These are phyloP conservation scores for Brassica incana DNA, from an alignment of 345 rosid species.

Conservation along the genomic window DNA sequence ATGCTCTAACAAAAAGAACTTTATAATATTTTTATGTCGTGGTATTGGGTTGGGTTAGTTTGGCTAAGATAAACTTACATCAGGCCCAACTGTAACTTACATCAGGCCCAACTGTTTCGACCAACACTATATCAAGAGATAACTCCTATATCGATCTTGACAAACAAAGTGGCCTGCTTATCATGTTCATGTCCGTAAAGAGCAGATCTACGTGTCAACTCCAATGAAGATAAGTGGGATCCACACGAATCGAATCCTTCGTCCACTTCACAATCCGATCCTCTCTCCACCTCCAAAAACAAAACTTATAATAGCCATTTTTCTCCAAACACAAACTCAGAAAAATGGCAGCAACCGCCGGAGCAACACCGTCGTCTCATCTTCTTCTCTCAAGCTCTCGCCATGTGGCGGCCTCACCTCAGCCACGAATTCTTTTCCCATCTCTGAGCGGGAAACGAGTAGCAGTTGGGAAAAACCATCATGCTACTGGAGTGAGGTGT, in stretches of 20 bases:
- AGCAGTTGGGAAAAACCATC: neutral
- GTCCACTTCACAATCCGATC: conserved; percentile 64
- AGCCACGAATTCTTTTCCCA: conserved; percentile 51
- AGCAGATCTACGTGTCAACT: neutral
- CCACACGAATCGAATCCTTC: conserved; percentile 48
- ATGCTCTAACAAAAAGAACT: neutral
- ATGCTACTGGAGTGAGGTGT: conserved; percentile 34
- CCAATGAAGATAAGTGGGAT: conserved; percentile 66
- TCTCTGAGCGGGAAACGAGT: conserved; percentile 23
- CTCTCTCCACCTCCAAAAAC: conserved; percentile 26
- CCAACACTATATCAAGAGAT: neutral
- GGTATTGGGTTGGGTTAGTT: neutral
- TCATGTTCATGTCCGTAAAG: neutral
- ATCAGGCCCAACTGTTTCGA: neutral
- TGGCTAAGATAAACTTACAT: neutral
- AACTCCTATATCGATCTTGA: neutral
- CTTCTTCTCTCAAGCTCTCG: conserved; percentile 55
- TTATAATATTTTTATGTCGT: neutral
- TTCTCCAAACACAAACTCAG: neutral
- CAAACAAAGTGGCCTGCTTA: neutral
- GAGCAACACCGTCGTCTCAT: conserved; percentile 47
- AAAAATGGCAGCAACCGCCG: conserved; percentile 46
- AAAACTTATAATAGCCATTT: neutral
- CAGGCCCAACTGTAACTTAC: neutral
- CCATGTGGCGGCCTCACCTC: conserved; percentile 19